Percentiles rank a stretch among this genome's conserved stretches.
Evolutionary conservation across 345 rosid genomes (phyloP).

Genomic region (Salix udensis): DNA sequence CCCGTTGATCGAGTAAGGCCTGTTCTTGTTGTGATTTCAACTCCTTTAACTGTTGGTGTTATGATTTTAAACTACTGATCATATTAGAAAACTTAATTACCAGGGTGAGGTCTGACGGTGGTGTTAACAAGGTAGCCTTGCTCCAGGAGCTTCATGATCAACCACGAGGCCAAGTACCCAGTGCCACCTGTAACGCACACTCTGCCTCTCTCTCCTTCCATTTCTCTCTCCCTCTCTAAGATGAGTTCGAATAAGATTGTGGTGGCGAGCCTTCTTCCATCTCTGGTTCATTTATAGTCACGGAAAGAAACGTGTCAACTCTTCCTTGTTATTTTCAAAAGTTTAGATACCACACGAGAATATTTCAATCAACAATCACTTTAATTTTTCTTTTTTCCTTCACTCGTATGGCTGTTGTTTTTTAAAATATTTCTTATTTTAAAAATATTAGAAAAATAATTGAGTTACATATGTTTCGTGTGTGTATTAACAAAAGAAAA

Average conservation of each 20-base stretch:
- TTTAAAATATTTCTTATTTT: too few relatives aligned
- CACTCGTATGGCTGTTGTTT: too few relatives aligned
- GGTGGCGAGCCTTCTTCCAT: not conserved
- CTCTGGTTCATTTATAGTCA: not conserved
- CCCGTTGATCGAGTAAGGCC: not conserved
- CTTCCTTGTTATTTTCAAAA: not conserved
- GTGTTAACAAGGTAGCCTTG: constrained; percentile 34
- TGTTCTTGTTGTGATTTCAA: too few relatives aligned
- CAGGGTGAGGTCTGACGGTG: constrained; percentile 15
- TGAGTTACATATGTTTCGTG: too few relatives aligned
- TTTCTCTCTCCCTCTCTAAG: not conserved
- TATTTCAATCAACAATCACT: not conserved
- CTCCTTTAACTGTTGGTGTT: too few relatives aligned
- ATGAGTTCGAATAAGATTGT: not conserved
- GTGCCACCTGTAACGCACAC: constrained; percentile 34
- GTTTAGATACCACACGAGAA: not conserved
- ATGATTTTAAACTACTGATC: too few relatives aligned
- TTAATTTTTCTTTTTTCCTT: too few relatives aligned
- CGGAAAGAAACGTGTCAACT: not conserved
- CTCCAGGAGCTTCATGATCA: constrained; percentile 29
- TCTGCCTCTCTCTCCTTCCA: constrained; percentile 3
- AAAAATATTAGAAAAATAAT: too few relatives aligned
- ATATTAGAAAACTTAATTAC: too few relatives aligned
- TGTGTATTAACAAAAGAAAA: too few relatives aligned
- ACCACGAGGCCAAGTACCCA: constrained; percentile 30